Percentiles rank a stretch among this genome's conserved stretches.
Evolutionary conservation across 768 basidiomycete species (phyloP).

Genomic region (Lentinula edodes): DNA sequence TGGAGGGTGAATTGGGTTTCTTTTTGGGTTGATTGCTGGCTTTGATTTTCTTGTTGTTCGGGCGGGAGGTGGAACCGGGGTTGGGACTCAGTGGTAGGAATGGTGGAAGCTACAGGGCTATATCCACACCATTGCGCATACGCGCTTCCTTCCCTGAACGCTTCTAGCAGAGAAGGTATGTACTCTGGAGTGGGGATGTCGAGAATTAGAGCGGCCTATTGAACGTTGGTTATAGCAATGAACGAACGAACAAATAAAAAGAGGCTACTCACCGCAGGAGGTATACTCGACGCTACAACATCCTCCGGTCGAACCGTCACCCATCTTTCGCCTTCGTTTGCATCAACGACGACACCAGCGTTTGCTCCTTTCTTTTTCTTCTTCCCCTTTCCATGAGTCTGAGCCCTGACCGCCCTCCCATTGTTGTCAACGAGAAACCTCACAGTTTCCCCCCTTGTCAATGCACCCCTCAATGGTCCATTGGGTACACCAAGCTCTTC

Average conservation of each 20-base stretch:
- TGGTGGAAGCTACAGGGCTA: slow-evolving; percentile 46
- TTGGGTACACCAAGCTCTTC: slow-evolving; percentile 62
- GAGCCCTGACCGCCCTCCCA: too few species aligned
- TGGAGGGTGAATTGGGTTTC: slow-evolving; percentile 31
- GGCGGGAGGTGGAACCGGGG: too few species aligned
- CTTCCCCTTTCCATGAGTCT: slow-evolving; percentile 28
- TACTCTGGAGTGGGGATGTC: slow-evolving; percentile 64
- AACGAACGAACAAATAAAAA: not conserved
- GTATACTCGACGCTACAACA: slow-evolving; percentile 47
- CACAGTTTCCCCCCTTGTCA: slow-evolving; percentile 64
- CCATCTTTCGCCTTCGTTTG: not conserved
- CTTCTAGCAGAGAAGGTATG: slow-evolving; percentile 43
- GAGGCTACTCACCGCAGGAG: slow-evolving; percentile 34
- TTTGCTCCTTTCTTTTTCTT: slow-evolving; percentile 17
- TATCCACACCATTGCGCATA: slow-evolving; percentile 10
- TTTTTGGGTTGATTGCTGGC: too few species aligned
- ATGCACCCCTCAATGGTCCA: slow-evolving; percentile 39
- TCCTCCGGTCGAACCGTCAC: slow-evolving; percentile 56
- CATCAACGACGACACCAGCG: too few species aligned
- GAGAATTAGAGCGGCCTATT: slow-evolving; percentile 58
- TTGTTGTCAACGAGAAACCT: slow-evolving; percentile 28
- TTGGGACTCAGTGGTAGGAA: slow-evolving; percentile 23
- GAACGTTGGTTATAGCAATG: not conserved
- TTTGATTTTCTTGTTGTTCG: too few species aligned
- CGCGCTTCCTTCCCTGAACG: slow-evolving; percentile 35